Evolutionary conservation across 1,284 basidiomycete genomes (phyloP), one percentile per base, ranked within the genome.

Genomic region (Ustilago lituana): DNA sequence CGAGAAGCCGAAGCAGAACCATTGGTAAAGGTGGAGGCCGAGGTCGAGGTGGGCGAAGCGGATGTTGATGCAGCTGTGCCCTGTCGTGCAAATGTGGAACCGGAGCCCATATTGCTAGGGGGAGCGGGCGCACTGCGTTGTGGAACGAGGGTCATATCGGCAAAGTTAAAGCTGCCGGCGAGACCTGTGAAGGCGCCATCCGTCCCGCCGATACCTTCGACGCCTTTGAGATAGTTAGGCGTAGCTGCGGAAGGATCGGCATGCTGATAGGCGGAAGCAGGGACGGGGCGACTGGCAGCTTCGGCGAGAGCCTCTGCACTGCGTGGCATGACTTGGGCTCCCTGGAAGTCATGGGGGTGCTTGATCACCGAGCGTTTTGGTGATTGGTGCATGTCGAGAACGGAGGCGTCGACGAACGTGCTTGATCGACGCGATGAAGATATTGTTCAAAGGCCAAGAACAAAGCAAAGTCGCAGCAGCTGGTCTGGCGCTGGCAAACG

Each of bases 41-140:
- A 46, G 4, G 33, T 12, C 10, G 61, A 41, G 3, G 54, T 27
- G 1, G 57, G 62, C 17, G 49, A 60, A 10, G 58, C 48, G 12
- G 58, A 62, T 4, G 41, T 35, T 8, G 54, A 60, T 29, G 50
- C 8, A 15, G 55, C 31, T 24, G 48, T 22, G 9, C 22, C 51
- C 5, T 41, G 54, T 35, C 31, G 47, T 5, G 49, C 27, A 12
- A 60, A 51, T 4, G 35, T 37, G 17, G 67, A 51, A 19, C 38
- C 33, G 11, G 65, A 47, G 24, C 26, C 56, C 11, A 27, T 17
- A 29, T 17, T 56, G 49, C 48, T 55, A 6, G 73, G 73, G 5
- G 73, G 73, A 29, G 66, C 55, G 2, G 77, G 77, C 15, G 77
- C 77, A 37, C 77, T 79, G 14, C 77, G 64, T 39, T 79, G 73